These are phyloP conservation scores for Scleromitrula shiraiana DNA, from an alignment of 2,329 filamentous ascomycete genomes.

Conservation along the genomic window DNA sequence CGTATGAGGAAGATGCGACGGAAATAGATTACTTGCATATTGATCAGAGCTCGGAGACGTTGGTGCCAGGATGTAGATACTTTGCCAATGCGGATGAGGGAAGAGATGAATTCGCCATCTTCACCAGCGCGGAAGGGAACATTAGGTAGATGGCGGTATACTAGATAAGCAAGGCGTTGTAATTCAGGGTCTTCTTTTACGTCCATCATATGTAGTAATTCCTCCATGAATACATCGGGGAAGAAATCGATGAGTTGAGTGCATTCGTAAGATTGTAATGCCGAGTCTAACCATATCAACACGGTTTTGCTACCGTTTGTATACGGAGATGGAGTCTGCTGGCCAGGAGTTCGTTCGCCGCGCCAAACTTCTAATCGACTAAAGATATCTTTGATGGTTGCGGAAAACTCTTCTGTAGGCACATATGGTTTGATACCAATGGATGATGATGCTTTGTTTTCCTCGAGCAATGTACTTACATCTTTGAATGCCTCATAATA, in stretches of 20 bases:
- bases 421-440: slow-evolving; percentile 79
- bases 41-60: slow-evolving; percentile 85
- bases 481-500: slow-evolving; percentile 92
- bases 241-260: slow-evolving; percentile 88
- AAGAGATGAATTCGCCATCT: slow-evolving; percentile 74
- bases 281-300: slow-evolving; percentile 87
- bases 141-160: slow-evolving; percentile 93
- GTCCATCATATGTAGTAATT: slow-evolving; percentile 99
- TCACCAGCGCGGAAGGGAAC: slow-evolving; percentile 85
- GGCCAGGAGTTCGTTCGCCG: slow-evolving; percentile 71
- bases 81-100: slow-evolving; percentile 80
- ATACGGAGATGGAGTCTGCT: slow-evolving; percentile 89
- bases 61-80: slow-evolving; percentile 89
- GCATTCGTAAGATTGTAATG: slow-evolving; percentile 86
- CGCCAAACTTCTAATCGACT: slow-evolving; percentile 79
- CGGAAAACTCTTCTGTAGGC: slow-evolving; percentile 64
- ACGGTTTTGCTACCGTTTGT: slow-evolving; percentile 96
- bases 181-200: slow-evolving; percentile 97
- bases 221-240: slow-evolving; percentile 78
- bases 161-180: slow-evolving; percentile 88
- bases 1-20: slow-evolving; percentile 84
- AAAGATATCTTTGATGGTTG: slow-evolving; percentile 69
- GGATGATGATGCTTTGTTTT: slow-evolving; percentile 71
- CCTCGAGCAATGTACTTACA: slow-evolving; percentile 64
- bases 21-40: slow-evolving; percentile 99